Conservation (phyloP, 805 yeast species). For the Wickerhamiella alocasiicola region DNA sequence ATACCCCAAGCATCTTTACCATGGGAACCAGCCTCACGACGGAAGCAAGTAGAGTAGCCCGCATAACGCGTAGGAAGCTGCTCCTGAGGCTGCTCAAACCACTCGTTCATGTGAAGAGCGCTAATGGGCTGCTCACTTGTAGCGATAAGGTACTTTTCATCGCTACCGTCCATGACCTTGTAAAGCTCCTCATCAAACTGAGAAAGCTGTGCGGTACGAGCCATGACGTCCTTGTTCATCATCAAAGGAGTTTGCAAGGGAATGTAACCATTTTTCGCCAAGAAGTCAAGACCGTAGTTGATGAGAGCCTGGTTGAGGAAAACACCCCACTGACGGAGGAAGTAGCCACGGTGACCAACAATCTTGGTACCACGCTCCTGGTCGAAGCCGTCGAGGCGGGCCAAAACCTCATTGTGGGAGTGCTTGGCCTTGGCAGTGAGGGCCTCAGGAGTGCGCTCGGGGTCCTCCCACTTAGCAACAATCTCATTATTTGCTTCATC, state of each 20-base stretch:
- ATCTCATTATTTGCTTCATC: constrained; percentile 88
- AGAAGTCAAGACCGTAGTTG: constrained; percentile 83
- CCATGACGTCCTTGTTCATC: constrained; percentile 99
- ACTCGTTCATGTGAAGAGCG: constrained; percentile 92
- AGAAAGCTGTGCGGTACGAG: constrained; percentile 95
- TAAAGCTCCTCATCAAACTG: constrained; percentile 97
- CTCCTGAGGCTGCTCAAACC: constrained; percentile 96
- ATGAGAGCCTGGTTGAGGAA: constrained; percentile 96
- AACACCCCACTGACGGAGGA: constrained; percentile 88
- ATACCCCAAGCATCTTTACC: constrained; percentile 99
- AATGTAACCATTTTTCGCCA: constrained; percentile 63
- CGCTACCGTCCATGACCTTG: constrained; percentile 93
- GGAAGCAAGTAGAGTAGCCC: constrained; percentile 96
- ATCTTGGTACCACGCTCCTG: constrained; percentile 98
- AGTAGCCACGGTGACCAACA: constrained; percentile 97
- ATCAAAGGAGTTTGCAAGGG: constrained; percentile 98
- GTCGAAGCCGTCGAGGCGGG: constrained; percentile 94
- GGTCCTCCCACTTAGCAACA: constrained; percentile 80
- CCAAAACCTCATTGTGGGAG: constrained; percentile 90
- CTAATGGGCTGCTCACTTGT: constrained; percentile 99
- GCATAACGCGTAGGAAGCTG: constrained; percentile 95
- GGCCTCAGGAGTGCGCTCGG: constrained; percentile 46
- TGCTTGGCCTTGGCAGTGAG: constrained; percentile 59
- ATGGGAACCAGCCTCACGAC: constrained; percentile 98
- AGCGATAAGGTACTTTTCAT: constrained; percentile 94